These are phyloP conservation scores for Nitzschia sp. DNA, from an alignment of 108 stramenopile species.

Conservation along the genomic window DNA sequence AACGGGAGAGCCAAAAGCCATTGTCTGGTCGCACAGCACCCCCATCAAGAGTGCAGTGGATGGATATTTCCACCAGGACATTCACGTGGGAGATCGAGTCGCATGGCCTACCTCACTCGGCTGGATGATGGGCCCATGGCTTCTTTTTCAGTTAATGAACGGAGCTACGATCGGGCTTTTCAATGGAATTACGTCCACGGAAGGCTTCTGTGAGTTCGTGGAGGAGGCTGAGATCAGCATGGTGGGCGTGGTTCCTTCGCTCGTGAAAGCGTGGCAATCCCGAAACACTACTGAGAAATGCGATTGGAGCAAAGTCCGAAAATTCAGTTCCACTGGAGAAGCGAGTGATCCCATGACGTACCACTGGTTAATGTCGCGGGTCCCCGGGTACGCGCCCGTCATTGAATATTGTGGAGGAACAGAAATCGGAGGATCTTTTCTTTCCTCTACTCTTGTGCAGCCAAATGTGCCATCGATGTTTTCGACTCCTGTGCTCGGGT, in stretches of 20 bases:
- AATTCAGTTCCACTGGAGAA: constrained; percentile 41
- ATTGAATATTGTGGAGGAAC: constrained; percentile 46
- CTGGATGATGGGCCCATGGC: constrained; percentile 51
- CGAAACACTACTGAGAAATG: constrained; percentile 26
- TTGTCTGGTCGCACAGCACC: constrained; percentile 41
- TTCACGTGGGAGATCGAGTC: constrained; percentile 36
- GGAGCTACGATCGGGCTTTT: constrained; percentile 39
- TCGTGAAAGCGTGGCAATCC: constrained; percentile 39
- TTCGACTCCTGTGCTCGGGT: constrained; percentile 39
- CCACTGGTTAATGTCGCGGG: constrained; percentile 39
- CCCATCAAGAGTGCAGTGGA: constrained; percentile 43
- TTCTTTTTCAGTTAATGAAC: constrained; percentile 42
- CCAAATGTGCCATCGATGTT: constrained; percentile 43
- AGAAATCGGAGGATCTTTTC: constrained; percentile 43
- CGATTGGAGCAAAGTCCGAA: constrained; percentile 35
- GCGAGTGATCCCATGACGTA: constrained; percentile 37
- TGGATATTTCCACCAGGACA: constrained; percentile 44
- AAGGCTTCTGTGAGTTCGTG: constrained; percentile 35
- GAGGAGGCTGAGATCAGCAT: constrained; percentile 35
- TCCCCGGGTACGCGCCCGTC: constrained; percentile 36
- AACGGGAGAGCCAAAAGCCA: constrained; percentile 44
- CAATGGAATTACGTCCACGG: constrained; percentile 42
- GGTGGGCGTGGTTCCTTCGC: constrained; percentile 35
- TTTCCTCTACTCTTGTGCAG: constrained; percentile 39
- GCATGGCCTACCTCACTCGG: constrained; percentile 44